Conservation (phyloP, 176 grass and related monocot species). For the Neostapfia colusana region DNA sequence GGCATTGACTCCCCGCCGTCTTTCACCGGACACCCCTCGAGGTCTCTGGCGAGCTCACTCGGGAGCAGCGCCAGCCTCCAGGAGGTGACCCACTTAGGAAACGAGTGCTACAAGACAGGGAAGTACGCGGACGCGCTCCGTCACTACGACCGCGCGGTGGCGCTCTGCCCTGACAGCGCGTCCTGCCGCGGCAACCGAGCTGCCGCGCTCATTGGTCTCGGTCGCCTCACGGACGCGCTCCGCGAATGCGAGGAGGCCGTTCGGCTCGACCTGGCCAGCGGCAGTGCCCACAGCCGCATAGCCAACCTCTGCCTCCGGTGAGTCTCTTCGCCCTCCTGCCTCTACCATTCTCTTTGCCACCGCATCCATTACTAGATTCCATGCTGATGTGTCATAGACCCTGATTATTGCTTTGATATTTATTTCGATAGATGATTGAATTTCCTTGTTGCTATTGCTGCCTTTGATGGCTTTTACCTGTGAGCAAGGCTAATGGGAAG, state of each 20-base stretch:
- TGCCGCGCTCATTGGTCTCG: conserved; percentile 72
- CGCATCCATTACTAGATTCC: conserved; percentile 6
- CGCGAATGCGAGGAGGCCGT: conserved; percentile 75
- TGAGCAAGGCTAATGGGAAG: conserved; percentile 17
- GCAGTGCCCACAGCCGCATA: conserved; percentile 60
- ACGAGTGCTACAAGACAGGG: conserved; percentile 81
- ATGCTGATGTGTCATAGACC: conserved; percentile 10
- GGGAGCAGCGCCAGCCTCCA: conserved; percentile 46
- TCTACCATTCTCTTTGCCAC: conserved; percentile 23
- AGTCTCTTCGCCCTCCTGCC: conserved; percentile 3
- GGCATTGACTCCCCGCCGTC: conserved; percentile 35
- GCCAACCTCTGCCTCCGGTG: conserved; percentile 74
- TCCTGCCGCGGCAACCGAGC: conserved; percentile 78
- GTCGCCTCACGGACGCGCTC: conserved; percentile 62
- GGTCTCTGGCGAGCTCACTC: conserved; percentile 30
- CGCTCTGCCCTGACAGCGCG: conserved; percentile 70
- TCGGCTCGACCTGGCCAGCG: conserved; percentile 67
- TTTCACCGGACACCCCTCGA: conserved; percentile 25
- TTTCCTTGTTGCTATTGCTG: conserved; percentile 51
- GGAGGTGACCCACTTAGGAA: conserved; percentile 68
- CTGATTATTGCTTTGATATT: conserved; percentile 35
- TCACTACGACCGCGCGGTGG: conserved; percentile 68
- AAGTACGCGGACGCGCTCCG: conserved; percentile 66
- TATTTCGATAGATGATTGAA: background rate
- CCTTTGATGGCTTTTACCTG: conserved; percentile 45